Base-by-base conservation (phyloP, 75 land plant genomes). In the Sequoiadendron giganteum region DNA sequence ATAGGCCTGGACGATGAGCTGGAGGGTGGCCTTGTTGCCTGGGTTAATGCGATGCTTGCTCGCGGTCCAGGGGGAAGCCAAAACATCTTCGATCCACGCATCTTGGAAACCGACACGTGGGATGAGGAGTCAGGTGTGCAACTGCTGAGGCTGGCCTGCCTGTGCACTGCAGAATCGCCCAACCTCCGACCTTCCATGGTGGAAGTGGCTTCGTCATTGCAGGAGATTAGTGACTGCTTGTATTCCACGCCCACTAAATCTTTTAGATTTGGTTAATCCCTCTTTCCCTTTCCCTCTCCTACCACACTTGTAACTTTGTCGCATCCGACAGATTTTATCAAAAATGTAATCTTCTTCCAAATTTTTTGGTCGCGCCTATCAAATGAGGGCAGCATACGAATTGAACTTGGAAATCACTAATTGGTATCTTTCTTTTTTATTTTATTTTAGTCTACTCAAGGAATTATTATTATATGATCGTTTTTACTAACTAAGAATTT, bases 21-120 rank as follows among this genome's bases (percentile, higher is more conserved):
- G 84, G 93, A 90, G 21, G 89, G 82, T 16, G 95, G 90, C 61
- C 72, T 95, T 61, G 94, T 95, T 79, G 97, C 93, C 21, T 94
- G 96, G 96, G 96, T 87, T 42, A 90, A 90, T 77, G 75, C 93
- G 61, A 87, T 88, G n/a, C 87, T 88, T 55, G 89, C 83, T 38
- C 77, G 82, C 45, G 88, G 85, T 45, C 76, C 81, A 28, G 93
- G 90, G 0, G 14, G 32, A 38, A 14, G 11, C 38, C 2, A 1
- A 1, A 18, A 6, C 4, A 43, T 82, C 14, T 42, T 45, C 30
- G 84, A 82, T 10, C 84, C 84, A 82, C 48, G 48, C 7, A 10
- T 82, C 49, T 9, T 42, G 45, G 47, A 34, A 5, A 82, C n/a
- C 28, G 84, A 82, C 47, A 45, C 13, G 45, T 75, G 77, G 77